Conservation (phyloP, 2,329 filamentous ascomycete species). For the Diaporthe sp. region DNA sequence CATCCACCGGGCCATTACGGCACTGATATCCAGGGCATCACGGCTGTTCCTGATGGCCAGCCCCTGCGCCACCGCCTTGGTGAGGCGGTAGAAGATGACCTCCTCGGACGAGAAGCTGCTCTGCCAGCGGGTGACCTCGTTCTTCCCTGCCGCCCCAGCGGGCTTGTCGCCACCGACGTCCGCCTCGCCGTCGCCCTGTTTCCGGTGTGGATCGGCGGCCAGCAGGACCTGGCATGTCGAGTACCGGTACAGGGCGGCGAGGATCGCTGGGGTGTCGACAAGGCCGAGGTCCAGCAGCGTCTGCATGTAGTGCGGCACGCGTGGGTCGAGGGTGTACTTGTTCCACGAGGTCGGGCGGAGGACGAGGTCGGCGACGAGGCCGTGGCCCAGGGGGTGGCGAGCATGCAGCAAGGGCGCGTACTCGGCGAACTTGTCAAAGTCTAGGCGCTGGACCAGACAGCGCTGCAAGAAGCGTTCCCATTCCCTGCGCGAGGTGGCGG, state of each 20-base stretch:
- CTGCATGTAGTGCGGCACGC: constrained; percentile 72
- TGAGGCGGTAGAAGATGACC: constrained; percentile 92
- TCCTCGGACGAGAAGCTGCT: constrained; percentile 80
- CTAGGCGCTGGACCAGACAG: constrained; percentile 66
- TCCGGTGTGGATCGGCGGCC: constrained; percentile 42
- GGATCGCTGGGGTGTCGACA: constrained; percentile 68
- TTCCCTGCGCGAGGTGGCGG: constrained; percentile 48
- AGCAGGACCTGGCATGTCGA: constrained; percentile 63
- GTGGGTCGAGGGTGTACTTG: constrained; percentile 68
- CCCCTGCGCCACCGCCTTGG: constrained; percentile 81
- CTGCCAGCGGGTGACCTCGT: constrained; percentile 60
- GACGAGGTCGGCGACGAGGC: constrained; percentile 69
- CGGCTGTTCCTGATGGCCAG: constrained; percentile 60
- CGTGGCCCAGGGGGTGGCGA: constrained; percentile 66
- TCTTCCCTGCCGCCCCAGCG: constrained; percentile 41
- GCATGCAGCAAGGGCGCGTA: constrained; percentile 64
- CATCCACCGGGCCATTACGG: constrained; percentile 71
- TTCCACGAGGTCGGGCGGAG: constrained; percentile 66
- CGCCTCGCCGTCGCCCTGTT: constrained; percentile 35
- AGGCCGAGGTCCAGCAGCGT: constrained; percentile 65
- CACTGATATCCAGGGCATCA: constrained; percentile 65
- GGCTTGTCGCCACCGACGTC: constrained; percentile 36
- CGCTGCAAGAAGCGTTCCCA: constrained; percentile 67
- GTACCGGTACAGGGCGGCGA: constrained; percentile 69
- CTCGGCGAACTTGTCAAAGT: constrained; percentile 65